phyloP scores from a whole-genome alignment of 2,329 filamentous ascomycete species.

The Aspergillus sp. region DNA sequence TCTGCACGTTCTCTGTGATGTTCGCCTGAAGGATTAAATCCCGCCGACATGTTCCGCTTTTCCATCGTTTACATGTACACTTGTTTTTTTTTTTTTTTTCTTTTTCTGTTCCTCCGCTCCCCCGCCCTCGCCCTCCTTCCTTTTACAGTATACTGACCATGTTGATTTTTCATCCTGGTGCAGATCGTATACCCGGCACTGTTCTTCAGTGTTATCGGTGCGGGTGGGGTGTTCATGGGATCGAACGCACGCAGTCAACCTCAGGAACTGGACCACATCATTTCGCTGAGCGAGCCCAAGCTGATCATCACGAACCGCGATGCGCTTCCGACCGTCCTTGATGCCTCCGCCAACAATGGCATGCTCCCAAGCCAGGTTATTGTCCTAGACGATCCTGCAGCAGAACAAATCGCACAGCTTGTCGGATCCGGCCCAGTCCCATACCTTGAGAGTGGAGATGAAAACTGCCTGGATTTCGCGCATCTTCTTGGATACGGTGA shows the following conservation, averaged over 20 bases:
- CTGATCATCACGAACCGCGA: slow-evolving; percentile 46
- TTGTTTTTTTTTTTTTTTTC: not conserved
- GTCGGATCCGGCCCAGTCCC: slow-evolving; percentile 25
- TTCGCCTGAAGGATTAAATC: not conserved
- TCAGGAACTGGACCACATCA: slow-evolving; percentile 49
- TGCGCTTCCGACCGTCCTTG: slow-evolving; percentile 37
- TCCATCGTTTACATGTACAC: slow-evolving; percentile 1
- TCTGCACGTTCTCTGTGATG: not conserved
- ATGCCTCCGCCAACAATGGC: slow-evolving; percentile 32
- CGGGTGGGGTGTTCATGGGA: slow-evolving; percentile 52
- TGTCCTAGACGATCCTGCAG: slow-evolving; percentile 33
- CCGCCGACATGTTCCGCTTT: not conserved
- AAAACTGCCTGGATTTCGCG: slow-evolving; percentile 26
- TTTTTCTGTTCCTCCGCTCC: too few species aligned
- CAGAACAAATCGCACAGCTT: slow-evolving; percentile 31
- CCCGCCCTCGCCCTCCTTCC: not conserved
- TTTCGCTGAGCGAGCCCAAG: slow-evolving; percentile 45
- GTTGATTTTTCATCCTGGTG: not conserved
- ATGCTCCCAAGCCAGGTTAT: slow-evolving; percentile 36
- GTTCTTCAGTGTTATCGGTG: slow-evolving; percentile 44
- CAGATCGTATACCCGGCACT: slow-evolving; percentile 42
- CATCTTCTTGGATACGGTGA: slow-evolving; percentile 47
- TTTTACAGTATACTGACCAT: slow-evolving; percentile 17
- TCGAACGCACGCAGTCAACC: slow-evolving; percentile 51
- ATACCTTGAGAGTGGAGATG: slow-evolving; percentile 16